A percentile compares a stretch with the other conserved stretches of the same genome.
phyloP scores from a whole-genome alignment of 2,329 filamentous ascomycete genomes.

The Cyphellophora attinorum region DNA sequence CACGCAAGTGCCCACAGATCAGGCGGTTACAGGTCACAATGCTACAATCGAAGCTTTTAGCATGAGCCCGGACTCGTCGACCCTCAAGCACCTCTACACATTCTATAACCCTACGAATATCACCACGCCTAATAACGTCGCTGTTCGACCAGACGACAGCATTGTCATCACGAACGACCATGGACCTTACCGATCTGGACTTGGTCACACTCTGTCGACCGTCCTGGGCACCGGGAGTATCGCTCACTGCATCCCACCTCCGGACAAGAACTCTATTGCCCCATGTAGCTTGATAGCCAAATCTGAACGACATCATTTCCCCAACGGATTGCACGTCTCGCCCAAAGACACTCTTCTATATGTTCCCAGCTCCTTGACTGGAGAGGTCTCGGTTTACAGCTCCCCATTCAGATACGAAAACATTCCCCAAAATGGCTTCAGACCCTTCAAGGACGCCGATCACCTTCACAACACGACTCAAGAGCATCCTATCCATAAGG shows the following conservation, averaged over 20 bases:
- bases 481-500: slow-evolving; percentile 5
- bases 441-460: no score
- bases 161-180: slow-evolving; percentile 31
- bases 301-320: slow-evolving; percentile 19
- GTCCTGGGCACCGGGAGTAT: slow-evolving; percentile 13
- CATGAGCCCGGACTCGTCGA: slow-evolving; percentile 16
- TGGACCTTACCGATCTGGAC: slow-evolving; percentile 20
- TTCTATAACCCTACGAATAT: slow-evolving; percentile 21
- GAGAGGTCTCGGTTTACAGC: slow-evolving; percentile 19
- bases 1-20: slow-evolving; percentile 23
- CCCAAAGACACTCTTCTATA: slow-evolving; percentile 24
- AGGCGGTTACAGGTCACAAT: slow-evolving; percentile 23
- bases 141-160: slow-evolving; percentile 23
- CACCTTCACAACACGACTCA: no score
- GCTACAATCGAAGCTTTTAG: slow-evolving; percentile 29
- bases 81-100: slow-evolving; percentile 24
- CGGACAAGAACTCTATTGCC: neutral
- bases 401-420: neutral
- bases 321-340: slow-evolving; percentile 25
- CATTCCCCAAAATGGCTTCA: neutral
- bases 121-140: slow-evolving; percentile 27
- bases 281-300: slow-evolving; percentile 10
- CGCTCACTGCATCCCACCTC: slow-evolving; percentile 17
- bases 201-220: slow-evolving; percentile 18
- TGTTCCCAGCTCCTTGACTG: slow-evolving; percentile 21